Base-by-base conservation (phyloP, 345 rosid species). In the Euphorbia pulcherrima region DNA sequence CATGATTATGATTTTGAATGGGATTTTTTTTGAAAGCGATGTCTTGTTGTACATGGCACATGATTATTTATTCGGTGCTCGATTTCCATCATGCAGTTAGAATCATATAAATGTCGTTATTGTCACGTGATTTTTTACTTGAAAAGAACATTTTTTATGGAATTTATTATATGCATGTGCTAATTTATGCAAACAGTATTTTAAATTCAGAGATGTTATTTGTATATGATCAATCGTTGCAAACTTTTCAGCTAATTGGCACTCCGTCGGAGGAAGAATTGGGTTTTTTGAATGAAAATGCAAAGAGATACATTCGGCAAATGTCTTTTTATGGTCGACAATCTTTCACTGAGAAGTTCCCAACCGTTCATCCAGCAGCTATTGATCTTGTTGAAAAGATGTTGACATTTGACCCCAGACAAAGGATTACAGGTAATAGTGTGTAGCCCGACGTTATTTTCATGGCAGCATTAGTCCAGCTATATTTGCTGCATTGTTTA, bases 381-480 rank as follows among this genome's bases (percentile, higher is more conserved):
- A 84, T 93, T 62, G 92, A 90, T 81, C 92, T 93, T 24, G 78
- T 87, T 64, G 94, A 93, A 72, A 93, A 83, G 89, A 90, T 93
- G 92, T 72, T 93, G 27, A 87, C 83, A 9, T 93, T 93, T 77
- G 98, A 93, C 80, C 91, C 94, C 23, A 78, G 89, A 55, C 77
- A 29, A 72, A 87, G 97, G 83, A 84, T 93, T 65, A 76, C 96
- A 56, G 98, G 98, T 89, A 59, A 80, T 80, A 68, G 67, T 58
- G 17, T 51, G 26, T 55, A 64, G 50, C 67, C 65, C 44, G 30
- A 28, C 14, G 44, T 44, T 39, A 21, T 44, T 44, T 44, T 44
- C 7, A 44, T 10, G 50, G 50, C 50, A 44, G 16, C 50, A 44
- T 44, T 44, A 26, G 18, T 30, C 16, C 0, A 33, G 29, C 24